A percentile compares a stretch with the other conserved stretches of the same genome.
phyloP scores from a whole-genome alignment of 768 basidiomycete species.

The Leccinellum rugosiceps region DNA sequence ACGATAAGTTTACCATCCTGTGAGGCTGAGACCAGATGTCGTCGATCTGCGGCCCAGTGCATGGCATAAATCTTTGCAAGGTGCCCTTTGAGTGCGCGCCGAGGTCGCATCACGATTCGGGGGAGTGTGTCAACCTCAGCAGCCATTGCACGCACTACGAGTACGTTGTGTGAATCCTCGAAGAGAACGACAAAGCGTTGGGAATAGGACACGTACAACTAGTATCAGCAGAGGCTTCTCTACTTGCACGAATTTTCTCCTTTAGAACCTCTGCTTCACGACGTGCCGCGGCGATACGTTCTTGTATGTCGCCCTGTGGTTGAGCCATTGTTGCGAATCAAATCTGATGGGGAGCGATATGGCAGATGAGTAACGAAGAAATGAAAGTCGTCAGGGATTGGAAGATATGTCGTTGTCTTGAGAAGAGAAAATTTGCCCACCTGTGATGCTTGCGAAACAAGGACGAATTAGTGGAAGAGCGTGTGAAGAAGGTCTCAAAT shows the following conservation, averaged over 20 bases:
- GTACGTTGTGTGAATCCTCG: constrained; percentile 1
- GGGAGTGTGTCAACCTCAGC: constrained; percentile 94
- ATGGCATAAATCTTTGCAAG: constrained; percentile 99
- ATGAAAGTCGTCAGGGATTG: background rate
- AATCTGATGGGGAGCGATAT: constrained; percentile 3
- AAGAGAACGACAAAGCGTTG: background rate
- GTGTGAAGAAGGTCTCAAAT: constrained; percentile 24
- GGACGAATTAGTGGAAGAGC: constrained; percentile 24
- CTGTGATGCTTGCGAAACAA: constrained; percentile 29
- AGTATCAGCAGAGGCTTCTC: constrained; percentile 96
- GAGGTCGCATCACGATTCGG: constrained; percentile 94
- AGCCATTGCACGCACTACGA: constrained; percentile 93
- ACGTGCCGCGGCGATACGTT: constrained; percentile 92
- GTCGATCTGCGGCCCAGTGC: constrained; percentile 97
- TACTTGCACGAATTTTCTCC: constrained; percentile 97
- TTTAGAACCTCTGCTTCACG: constrained; percentile 96
- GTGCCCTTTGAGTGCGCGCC: constrained; percentile 93
- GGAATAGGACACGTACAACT: constrained; percentile 63
- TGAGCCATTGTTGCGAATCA: constrained; percentile 57
- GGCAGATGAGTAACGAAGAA: background rate
- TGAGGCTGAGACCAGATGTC: constrained; percentile 98
- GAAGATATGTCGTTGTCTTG: constrained; percentile 8
- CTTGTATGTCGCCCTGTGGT: constrained; percentile 80
- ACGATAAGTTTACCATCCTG: constrained; percentile 99
- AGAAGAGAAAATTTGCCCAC: constrained; percentile 28